phyloP scores from a whole-genome alignment of 768 basidiomycete species.

The Tylopilus sp. region DNA sequence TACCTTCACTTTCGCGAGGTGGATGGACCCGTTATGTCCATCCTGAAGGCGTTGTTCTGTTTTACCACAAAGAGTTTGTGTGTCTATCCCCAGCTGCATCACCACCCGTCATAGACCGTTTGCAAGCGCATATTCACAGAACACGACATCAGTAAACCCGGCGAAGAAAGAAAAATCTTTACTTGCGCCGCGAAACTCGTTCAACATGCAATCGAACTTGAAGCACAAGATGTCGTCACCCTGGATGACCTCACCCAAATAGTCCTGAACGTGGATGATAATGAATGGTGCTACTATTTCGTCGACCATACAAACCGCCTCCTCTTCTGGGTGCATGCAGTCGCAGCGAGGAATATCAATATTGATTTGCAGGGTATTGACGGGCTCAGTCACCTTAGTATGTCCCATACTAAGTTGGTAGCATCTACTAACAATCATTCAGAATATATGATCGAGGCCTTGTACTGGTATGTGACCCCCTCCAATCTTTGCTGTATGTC shows the following conservation, averaged over 20 bases:
- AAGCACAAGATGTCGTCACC: neutral
- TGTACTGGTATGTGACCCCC: constrained; percentile 12
- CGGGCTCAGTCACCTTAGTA: constrained; percentile 13
- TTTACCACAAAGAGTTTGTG: constrained; percentile 13
- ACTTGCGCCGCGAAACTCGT: constrained; percentile 7
- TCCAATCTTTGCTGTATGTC: neutral
- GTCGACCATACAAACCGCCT: constrained; percentile 16
- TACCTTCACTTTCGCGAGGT: neutral
- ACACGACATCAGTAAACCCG: neutral
- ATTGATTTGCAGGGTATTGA: constrained; percentile 6
- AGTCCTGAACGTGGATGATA: constrained; percentile 8
- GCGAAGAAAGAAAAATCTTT: neutral
- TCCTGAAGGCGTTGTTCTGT: constrained; percentile 12
- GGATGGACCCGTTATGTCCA: constrained; percentile 11
- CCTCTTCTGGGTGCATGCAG: constrained; percentile 12
- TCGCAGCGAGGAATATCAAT: neutral
- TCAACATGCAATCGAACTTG: neutral
- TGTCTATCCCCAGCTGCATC: neutral
- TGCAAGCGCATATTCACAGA: constrained; percentile 17
- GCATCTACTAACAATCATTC: neutral
- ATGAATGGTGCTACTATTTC: constrained; percentile 14
- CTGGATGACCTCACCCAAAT: constrained; percentile 11
- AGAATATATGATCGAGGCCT: constrained; percentile 12
- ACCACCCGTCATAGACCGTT: neutral
- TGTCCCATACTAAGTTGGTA: neutral